Evolutionary conservation across 768 basidiomycete genomes (phyloP), one percentile per base, ranked within the genome.

Genomic region (Pluteus cervinus): DNA sequence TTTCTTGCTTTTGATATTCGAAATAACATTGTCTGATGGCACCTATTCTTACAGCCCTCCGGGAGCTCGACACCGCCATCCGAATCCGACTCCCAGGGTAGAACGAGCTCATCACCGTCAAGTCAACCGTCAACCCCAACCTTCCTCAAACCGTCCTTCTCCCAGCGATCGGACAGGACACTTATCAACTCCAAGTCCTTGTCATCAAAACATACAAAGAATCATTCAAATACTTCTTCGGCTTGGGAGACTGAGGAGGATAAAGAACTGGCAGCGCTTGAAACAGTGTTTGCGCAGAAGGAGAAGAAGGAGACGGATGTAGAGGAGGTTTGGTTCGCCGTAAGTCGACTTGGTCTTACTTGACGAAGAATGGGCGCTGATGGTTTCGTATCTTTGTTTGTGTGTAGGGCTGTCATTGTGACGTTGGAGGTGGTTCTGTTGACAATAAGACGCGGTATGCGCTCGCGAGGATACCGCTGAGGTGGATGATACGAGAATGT

Each of bases 401-500:
- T 37, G 15, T 16, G 24, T 42, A 65, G 63, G 70, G 72, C 4
- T 72, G 71, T 44, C 71, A 74, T 46, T 62, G 65, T 43, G 69
- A 77, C 47, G 65, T 79, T 16, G 78, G 78, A 9, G 79, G 79
- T n/a, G 75, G 75, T 1, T 69, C 71, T 7, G 69, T 69, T 2
- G 57, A 51, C 37, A 74, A 78, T 48, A 62, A 61, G 22, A 68
- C 65, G 0, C 56, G 59, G 2, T 53, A 75, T 34, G 62, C 65
- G 3, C 69, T 81, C 1, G 68, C 76, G 1, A 65, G 73, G 35
- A 74, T 79, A 28, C 54, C 77, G 3, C 64, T 81, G 3, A 66
- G 71, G 2, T 81, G 84, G 84, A 83, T 86, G 81, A 58, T 86
- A 21, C 73, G 83, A 22, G 75, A 86, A 49, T 76, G 72, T 47